A percentile compares a stretch with the other conserved stretches of the same genome.
phyloP scores from a whole-genome alignment of 169 alveolate genomes.

The Besnoitia besnoiti region DNA sequence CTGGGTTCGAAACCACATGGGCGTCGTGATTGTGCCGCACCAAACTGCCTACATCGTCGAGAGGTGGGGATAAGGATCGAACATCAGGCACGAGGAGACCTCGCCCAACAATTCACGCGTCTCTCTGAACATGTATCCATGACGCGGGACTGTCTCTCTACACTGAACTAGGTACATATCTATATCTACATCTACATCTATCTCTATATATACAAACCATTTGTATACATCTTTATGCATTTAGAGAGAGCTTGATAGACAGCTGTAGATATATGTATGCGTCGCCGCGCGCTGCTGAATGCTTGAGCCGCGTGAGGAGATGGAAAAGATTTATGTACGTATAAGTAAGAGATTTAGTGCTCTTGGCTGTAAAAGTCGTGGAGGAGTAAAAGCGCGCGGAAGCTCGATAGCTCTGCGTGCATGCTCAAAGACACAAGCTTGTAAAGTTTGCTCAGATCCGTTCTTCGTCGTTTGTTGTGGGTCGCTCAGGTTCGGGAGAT shows the following conservation, averaged over 20 bases:
- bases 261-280: neutral
- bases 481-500: slow-evolving; percentile 88
- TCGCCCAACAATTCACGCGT: neutral
- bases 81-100: neutral
- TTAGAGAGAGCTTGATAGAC: neutral
- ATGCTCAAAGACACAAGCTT: too few species aligned
- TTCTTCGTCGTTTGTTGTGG: too few species aligned
- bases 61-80: slow-evolving; percentile 68
- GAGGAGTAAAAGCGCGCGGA: too few species aligned
- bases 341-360: too few species aligned
- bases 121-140: neutral
- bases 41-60: slow-evolving; percentile 92
- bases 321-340: too few species aligned
- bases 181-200: neutral
- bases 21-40: slow-evolving; percentile 92
- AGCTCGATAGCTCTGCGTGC: too few species aligned
- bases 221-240: neutral
- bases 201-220: neutral
- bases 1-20: slow-evolving; percentile 71
- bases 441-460: too few species aligned
- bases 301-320: too few species aligned
- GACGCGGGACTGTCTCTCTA: neutral
- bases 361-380: too few species aligned
- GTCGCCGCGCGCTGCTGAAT: too few species aligned
- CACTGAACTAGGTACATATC: neutral